A percentile compares a stretch with the other conserved stretches of the same genome.
Conservation (phyloP, 2,329 filamentous ascomycete species). For the Triangularia setosa region DNA sequence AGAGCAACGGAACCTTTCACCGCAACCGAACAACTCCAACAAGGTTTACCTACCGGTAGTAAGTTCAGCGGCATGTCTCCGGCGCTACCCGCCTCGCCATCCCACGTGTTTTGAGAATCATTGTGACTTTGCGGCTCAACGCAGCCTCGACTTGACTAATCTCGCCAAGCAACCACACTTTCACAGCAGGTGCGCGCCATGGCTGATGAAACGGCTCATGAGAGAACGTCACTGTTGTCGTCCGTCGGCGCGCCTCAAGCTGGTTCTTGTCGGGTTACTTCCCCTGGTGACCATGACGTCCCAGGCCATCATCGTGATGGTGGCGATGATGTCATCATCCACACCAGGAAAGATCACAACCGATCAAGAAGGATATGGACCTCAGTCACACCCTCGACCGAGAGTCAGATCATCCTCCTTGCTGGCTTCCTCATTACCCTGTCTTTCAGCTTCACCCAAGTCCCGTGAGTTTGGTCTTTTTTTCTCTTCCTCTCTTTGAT, state of each 20-base stretch:
- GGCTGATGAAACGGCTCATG: neutral
- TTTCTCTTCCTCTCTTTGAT: neutral
- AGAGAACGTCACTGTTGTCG: neutral
- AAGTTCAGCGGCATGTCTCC: neutral
- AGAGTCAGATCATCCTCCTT: conserved; percentile 38
- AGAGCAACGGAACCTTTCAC: neutral
- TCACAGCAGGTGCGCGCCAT: neutral
- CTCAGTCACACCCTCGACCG: conserved; percentile 11
- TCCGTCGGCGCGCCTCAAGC: neutral
- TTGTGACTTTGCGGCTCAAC: neutral
- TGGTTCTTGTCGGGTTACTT: neutral
- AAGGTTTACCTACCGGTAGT: too few relatives aligned
- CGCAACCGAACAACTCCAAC: neutral
- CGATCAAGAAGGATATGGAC: neutral
- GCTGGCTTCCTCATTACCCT: conserved; percentile 58
- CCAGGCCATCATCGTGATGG: neutral
- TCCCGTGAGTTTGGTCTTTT: conserved; percentile 46
- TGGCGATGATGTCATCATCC: neutral
- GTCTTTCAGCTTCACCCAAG: conserved; percentile 47
- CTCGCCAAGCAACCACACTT: neutral
- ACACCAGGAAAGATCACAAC: neutral
- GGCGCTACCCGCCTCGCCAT: neutral
- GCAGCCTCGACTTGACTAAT: neutral
- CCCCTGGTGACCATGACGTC: neutral
- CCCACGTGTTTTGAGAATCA: neutral